Base-by-base conservation (phyloP, 768 basidiomycete species). In the Megacollybia marginata region DNA sequence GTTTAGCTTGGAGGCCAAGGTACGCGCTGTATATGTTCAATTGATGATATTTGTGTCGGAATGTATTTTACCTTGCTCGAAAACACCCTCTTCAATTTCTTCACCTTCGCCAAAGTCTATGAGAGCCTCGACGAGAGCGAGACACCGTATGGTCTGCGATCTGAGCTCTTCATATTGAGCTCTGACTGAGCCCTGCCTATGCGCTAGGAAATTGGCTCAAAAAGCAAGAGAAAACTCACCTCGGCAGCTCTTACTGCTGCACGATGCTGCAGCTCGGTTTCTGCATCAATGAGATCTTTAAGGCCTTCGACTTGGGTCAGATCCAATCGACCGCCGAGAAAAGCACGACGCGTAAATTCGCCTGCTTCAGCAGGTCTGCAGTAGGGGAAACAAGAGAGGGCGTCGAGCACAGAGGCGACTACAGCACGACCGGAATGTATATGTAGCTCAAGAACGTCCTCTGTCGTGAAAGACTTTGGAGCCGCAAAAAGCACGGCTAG, bases 41-140 rank as follows among this genome's bases (percentile, higher is more conserved):
- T 28, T 28, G 23, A 28, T 28, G 13, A 40, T 8, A 40, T 8
- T 3, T 8, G 13, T 40, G 8, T 11, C 33, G 51, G 28, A 42
- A 49, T 15, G 43, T 28, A 33, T 19, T 44, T 4, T 49, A 88
- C 92, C 88, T 68, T 78, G 71, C 9, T 83, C 83, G 55, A 79
- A 82, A 16, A 91, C 81, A 9, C 76, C 83, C n/a, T 86, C 85
- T 59, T 93, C 91, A 36, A 94, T 78, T 33, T 90, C 88, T 59
- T 94, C 92, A 12, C 85, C 88, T 66, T 96, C 92, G 6, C 90
- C 90, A 64, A 94, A 96, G 63, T 95, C 92, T 48, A 96, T 93
- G 16, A 94, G 67, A 1, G 92, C 93, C 65, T 96, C 93, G 4
- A 91, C 72, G 53, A 82, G 75, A 10, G 92, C 82, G 18, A 92